Base-by-base conservation (phyloP, 2,329 filamentous ascomycete species). In the Phialemoniopsis sp. region DNA sequence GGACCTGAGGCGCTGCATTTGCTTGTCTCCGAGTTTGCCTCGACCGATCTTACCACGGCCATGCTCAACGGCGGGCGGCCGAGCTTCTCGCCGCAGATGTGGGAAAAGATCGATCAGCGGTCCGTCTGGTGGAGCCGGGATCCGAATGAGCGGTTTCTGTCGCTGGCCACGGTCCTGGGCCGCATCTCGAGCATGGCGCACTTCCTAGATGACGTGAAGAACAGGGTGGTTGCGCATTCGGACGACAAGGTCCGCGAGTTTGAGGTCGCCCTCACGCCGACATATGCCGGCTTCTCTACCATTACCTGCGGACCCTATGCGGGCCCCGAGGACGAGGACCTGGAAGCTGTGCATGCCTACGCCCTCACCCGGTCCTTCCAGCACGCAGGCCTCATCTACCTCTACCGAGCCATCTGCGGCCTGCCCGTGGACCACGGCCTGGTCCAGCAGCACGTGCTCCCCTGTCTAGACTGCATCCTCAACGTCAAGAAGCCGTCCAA, bases 41-140 rank as follows among this genome's bases (percentile, higher is more conserved):
- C 66, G 0, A 61, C 64, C 39, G 66, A 70, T 40, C 52, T 70
- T 9, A 68, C 64, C 1, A 59, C 64, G 9, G 56, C 65, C 2
- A 46, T 70, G 39, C 50, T 69, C 1, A 64, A 60, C 14, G 64
- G 63, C 0, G 53, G 54, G 14, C 43, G 53, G 5, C 64, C 65
- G 1, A 63, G 58, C 8, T 67, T 67, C 8, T 51, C 60, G 2
- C 55, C 60, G 1, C 46, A 49, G 0, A 56, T 59, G 3, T 70
- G 66, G 66, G 50, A 57, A 21, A 52, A 55, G 4, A 62, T 69
- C 29, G 63, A 65, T 4, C 50, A 57, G 16, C 58, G 58, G 1
- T 58, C 63, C 9, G 57, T 64, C 2, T 70, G 66, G 66, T 70
- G 66, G 66, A 64, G 59, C 7, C 53, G 49, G 31, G 59, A 64